A percentile compares a stretch with the other conserved stretches of the same genome.
Evolutionary conservation across 2,329 filamentous ascomycete species (phyloP).

Genomic region (Fragosphaeria purpurea): DNA sequence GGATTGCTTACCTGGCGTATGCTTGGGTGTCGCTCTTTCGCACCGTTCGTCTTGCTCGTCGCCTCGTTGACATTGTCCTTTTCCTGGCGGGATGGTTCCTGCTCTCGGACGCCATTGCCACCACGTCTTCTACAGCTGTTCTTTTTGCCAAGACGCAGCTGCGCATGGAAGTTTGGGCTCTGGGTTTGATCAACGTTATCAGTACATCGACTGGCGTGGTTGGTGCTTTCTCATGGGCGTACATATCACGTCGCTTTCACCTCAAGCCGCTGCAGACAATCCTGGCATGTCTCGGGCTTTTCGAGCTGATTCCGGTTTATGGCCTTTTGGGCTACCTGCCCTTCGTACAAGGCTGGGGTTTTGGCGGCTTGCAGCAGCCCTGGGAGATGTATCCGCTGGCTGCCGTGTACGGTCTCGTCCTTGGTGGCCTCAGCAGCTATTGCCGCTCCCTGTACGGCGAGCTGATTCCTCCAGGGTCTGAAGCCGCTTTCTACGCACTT

Average conservation of each 20-base stretch:
- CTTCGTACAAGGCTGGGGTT: conserved; percentile 61
- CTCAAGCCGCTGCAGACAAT: conserved; percentile 80
- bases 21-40: conserved; percentile 81
- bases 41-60: conserved; percentile 65
- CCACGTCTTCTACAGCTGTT: conserved; percentile 87
- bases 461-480: conserved; percentile 84
- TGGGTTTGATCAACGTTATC: conserved; percentile 91
- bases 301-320: conserved; percentile 88
- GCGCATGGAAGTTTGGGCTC: conserved; percentile 75
- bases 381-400: conserved; percentile 97
- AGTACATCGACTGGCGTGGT: conserved; percentile 74
- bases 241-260: conserved; percentile 58
- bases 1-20: conserved; percentile 64
- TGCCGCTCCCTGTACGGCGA: conserved; percentile 89
- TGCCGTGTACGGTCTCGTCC: conserved; percentile 82
- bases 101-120: conserved; percentile 86
- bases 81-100: conserved; percentile 91
- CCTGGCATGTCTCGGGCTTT: conserved; percentile 78
- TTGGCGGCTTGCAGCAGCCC: conserved; percentile 77
- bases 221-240: conserved; percentile 85
- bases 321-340: conserved; percentile 82
- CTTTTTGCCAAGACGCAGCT: conserved; percentile 91
- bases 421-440: conserved; percentile 87
- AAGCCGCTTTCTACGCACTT: conserved; percentile 91
- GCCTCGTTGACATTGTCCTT: conserved; percentile 61